Conservation (phyloP, 345 rosid species). For the Eucalyptus fibrosa region DNA sequence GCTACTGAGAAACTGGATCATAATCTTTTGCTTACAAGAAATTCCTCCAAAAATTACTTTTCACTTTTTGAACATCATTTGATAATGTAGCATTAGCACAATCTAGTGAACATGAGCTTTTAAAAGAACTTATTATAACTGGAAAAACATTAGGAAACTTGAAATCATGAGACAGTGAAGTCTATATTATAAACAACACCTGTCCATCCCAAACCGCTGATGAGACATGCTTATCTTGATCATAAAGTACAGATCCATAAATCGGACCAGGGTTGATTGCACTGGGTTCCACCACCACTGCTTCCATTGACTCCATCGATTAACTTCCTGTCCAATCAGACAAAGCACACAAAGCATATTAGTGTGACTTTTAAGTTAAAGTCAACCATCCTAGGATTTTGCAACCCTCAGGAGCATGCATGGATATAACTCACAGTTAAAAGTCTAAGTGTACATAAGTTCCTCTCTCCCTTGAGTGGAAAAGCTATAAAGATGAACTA, state of each 20-base stretch:
- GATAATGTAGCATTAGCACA: neutral
- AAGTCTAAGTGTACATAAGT: neutral
- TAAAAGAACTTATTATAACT: neutral
- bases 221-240: conserved; percentile 81
- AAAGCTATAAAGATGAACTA: neutral
- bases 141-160: neutral
- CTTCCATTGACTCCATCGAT: neutral
- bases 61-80: neutral
- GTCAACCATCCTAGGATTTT: neutral
- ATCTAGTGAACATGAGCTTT: neutral
- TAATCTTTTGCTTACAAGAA: neutral
- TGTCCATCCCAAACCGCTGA: conserved; percentile 77
- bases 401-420: neutral
- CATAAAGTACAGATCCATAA: conserved; percentile 43
- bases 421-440: neutral
- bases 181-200: neutral
- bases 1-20: neutral
- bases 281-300: neutral
- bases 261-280: conserved; percentile 17
- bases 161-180: neutral
- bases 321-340: neutral
- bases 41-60: neutral
- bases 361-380: neutral
- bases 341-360: neutral
- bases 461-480: neutral